phyloP scores from a whole-genome alignment of 2,329 filamentous ascomycete species.

The Stagonosporopsis tanaceti region DNA sequence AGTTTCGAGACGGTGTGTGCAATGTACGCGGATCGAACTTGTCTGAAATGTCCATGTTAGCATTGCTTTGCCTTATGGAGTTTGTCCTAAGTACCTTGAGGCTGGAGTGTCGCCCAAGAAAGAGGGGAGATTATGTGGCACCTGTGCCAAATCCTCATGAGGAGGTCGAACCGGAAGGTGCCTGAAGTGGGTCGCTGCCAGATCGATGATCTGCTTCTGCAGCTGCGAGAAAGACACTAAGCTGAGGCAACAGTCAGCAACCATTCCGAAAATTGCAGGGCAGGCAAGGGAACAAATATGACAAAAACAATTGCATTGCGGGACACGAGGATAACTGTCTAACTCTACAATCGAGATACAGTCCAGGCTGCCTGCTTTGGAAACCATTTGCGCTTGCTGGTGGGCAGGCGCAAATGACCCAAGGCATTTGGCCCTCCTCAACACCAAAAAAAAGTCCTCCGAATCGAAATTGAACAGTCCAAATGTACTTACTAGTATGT shows the following conservation, averaged over 20 bases:
- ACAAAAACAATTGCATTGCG: conserved; percentile 39
- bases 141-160: conserved; percentile 59
- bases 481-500: conserved; percentile 54
- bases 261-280: conserved; percentile 16
- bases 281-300: conserved; percentile 14
- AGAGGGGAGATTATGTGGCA: conserved; percentile 62
- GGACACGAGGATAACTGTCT: conserved; percentile 21
- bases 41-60: conserved; percentile 36
- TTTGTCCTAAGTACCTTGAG: conserved; percentile 47
- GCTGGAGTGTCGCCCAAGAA: conserved; percentile 62
- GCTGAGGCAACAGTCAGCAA: conserved; percentile 47
- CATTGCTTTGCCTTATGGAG: background rate
- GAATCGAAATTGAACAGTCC: conserved; percentile 30
- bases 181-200: conserved; percentile 61
- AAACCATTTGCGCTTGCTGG: conserved; percentile 16
- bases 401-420: conserved; percentile 22
- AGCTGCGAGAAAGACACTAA: conserved; percentile 62
- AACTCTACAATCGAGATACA: conserved; percentile 22
- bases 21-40: conserved; percentile 62
- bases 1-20: conserved; percentile 65
- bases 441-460: conserved; percentile 20
- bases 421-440: conserved; percentile 24
- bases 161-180: conserved; percentile 61
- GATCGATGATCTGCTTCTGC: conserved; percentile 59
- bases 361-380: conserved; percentile 23